Base-by-base conservation (phyloP, 2,329 filamentous ascomycete genomes). In the Piedraia hortae region DNA sequence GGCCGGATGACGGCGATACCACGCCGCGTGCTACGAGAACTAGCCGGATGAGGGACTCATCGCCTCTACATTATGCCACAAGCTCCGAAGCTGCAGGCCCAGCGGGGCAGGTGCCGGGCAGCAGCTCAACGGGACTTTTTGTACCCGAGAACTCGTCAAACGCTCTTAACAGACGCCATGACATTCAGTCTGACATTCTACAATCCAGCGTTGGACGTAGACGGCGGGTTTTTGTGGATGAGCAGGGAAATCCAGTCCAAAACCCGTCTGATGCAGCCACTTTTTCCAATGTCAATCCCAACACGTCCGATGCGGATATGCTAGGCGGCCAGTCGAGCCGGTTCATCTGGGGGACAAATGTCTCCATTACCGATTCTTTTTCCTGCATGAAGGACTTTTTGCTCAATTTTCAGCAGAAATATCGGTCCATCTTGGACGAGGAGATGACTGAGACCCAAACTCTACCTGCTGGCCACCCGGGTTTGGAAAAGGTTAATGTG, bases 311-410 rank as follows among this genome's bases (percentile, higher is more conserved):
- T 43, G 85, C 85, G 1, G 73, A 91, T 39, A 62, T 59, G 1
- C 61, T 91, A 18, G 82, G 78, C 17, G 85, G 80, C 2, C 63
- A 63, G 26, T 74, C 73, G 17, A 69, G 70, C 25, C 66, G 71
- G 33, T 63, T 88, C 26, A 82, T 97, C 31, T 97, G 85, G 85
- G 85, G 85, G 44, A 97, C 85, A 19, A 93, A 89, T 17, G 74
- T 97, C 21, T 90, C 82, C 4, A 71, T 97, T 23, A 65, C 75
- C 28, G 80, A 93, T 42, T 78, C 77, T 0, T 73, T 88, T 44
- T 62, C 66, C 22, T 58, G 68, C 0, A 89, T 91, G 54, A 82
- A 85, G 39, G 78, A 85, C 31, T 97, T 97, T 38, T 53, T 97
- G 13, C 64, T 67, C 41, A 88, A 89, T 42, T 97, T 85, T 36